Conservation (phyloP, 495 filamentous ascomycete species). For the Aspergillus taichungensis region DNA sequence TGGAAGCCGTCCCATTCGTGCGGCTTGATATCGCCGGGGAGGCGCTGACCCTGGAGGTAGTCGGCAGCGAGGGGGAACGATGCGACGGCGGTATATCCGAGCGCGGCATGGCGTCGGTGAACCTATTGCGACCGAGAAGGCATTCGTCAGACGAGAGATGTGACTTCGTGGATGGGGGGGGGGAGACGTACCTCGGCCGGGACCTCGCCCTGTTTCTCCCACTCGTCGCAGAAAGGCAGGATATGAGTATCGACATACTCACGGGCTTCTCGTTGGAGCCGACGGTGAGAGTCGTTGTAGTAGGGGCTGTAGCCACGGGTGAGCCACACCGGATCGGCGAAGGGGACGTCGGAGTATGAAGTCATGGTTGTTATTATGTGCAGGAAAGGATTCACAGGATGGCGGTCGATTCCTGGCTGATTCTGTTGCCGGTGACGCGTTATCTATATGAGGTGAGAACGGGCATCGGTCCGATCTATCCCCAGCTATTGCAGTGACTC, state of each 20-base stretch:
- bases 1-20: slow-evolving; percentile 35
- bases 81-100: slow-evolving; percentile 17
- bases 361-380: too few species aligned
- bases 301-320: slow-evolving; percentile 60
- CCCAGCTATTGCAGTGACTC: too few species aligned
- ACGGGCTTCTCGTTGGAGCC: slow-evolving; percentile 55
- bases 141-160: too few species aligned
- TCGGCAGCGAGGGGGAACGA: slow-evolving; percentile 13
- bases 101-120: slow-evolving; percentile 10
- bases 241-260: slow-evolving; percentile 57
- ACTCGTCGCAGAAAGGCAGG: slow-evolving; percentile 18
- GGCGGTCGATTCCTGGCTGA: too few species aligned
- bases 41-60: slow-evolving; percentile 11
- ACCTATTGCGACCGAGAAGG: slow-evolving; percentile 2
- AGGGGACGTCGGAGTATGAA: slow-evolving; percentile 30
- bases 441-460: too few species aligned
- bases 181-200: slow-evolving; percentile 11
- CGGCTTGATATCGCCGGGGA: slow-evolving; percentile 24
- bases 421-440: too few species aligned
- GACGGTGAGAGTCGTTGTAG: slow-evolving; percentile 59
- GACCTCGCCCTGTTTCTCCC: slow-evolving; percentile 19
- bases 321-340: slow-evolving; percentile 67
- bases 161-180: too few species aligned
- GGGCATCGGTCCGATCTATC: too few species aligned
- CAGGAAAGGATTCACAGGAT: too few species aligned